Evolutionary conservation across 2,329 filamentous ascomycete species (phyloP), one percentile per base, ranked within the genome.

Genomic region (Fusarium buharicum): DNA sequence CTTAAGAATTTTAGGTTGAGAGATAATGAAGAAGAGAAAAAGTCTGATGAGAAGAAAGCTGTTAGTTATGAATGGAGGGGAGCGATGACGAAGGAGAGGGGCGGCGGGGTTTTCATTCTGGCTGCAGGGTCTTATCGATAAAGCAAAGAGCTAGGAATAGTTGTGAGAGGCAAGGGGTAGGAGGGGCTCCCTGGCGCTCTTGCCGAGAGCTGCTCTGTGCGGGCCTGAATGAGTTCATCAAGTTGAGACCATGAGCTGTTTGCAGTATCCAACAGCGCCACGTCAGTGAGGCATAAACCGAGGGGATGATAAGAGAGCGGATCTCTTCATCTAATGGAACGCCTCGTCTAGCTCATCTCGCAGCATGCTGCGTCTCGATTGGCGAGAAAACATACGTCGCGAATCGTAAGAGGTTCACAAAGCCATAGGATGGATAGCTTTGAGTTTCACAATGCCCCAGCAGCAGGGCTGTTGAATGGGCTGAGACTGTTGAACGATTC

Each of bases 81-180:
- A 58, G 64, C 60, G 34, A 64, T 64, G 66, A 66, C 56, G 63
- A 63, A 43, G 51, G 56, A 46, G 50, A 54, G 48, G 56, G 63
- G 65, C 51, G 67, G 27, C 41, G 68, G 68, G 68, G 70, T 70
- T 70, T 70, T 61, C 59, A 55, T 59, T 46, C 49, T 41, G 43
- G 39, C 50, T 56, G 54, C 22, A 24, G 22, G 44, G 44, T 48
- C 50, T 67, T 70, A 70, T 70, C 68, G 68, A 70, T 70, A 70
- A 67, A 59, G 45, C 28, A 55, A 58, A 53, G 6, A 24, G 49
- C 31, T 20, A 52, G 44, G 6, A 22, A 22, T 40, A 41, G 33
- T 43, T 37, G 43, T 54, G 55, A 46, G 52, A 54, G 52, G 63
- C 51, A 53, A 66, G 67, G 66, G 58, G 54, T 41, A 53, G 39